Evolutionary conservation across 495 filamentous ascomycete genomes (phyloP), one percentile per base, ranked within the genome.

Genomic region (Xylaria castorea): DNA sequence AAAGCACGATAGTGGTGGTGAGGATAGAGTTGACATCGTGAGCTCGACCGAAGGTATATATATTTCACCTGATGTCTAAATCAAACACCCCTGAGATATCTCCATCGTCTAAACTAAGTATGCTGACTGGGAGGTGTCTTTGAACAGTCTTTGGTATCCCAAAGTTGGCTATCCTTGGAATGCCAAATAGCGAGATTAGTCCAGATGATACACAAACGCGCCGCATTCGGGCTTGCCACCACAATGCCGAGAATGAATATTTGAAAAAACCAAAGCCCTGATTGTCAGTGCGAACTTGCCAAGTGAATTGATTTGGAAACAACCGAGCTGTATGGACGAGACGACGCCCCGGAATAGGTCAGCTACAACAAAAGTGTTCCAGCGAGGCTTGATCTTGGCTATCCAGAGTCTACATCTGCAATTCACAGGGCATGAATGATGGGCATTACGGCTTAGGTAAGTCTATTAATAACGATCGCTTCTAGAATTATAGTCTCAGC

Each of bases 401-500:
- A 44, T 11, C 32, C n/a, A 57, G 27, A 38, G 61, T 27, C 22
- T 64, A 12, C 20, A 30, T 22, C 14, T 16, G 38, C 11, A 42
- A 25, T 42, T 30, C 38, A 9, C 38, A 20, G 44, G n/a, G 36
- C 36, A 25, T 63, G 36, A 42, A 51, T 18, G 65, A 42, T 42
- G 48, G 34, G 65, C 66, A 51, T 68, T 40, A 18, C n/a, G 14
- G 66, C 66, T 42, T 57, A 57, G 50, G 48, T 57, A 57, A 57
- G n/a, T 68, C 66, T 57, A 68, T 44, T 68, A 68, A 68, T 68
- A 68, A 38, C n/a, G 20, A 27, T 40, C 18, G 44, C 65, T 55
- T 67, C 44, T 20, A 50, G 42, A 30, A 50, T 50, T 48, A 48
- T 34, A 63, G 38, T 44, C 20, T 34, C 8, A 16, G 34, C 18